A percentile compares a stretch with the other conserved stretches of the same genome.
Conservation (phyloP, 192 early-diverging fungal genomes). For the Podila epigama region DNA sequence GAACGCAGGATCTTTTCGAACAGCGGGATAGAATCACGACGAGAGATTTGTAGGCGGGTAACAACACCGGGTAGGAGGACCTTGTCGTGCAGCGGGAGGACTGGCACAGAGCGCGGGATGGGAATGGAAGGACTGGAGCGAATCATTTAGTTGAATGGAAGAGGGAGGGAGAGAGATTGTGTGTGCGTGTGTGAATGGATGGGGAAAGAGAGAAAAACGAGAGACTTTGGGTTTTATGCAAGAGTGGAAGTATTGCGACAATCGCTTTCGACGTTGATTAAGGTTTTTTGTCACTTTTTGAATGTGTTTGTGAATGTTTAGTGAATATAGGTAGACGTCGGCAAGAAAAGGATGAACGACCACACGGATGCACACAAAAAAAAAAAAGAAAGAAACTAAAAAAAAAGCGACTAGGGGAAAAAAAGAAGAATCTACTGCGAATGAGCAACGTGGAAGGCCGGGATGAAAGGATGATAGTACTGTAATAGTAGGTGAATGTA, state of each 20-base stretch:
- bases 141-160: slow-evolving; percentile 12
- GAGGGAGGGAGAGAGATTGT: neutral
- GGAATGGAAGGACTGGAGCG: slow-evolving; percentile 33
- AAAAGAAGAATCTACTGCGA: no score
- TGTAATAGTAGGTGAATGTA: no score
- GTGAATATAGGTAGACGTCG: no score
- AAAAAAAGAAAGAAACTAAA: neutral
- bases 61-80: slow-evolving; percentile 73
- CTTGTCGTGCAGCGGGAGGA: slow-evolving; percentile 60
- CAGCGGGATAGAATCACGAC: slow-evolving; percentile 61
- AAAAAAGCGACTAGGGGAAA: neutral
- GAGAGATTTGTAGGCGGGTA: slow-evolving; percentile 62
- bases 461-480: no score
- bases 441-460: no score
- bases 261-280: no score
- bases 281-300: neutral
- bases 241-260: no score
- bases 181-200: neutral
- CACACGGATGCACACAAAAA: neutral
- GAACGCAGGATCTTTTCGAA: slow-evolving; percentile 54
- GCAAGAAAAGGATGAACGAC: neutral
- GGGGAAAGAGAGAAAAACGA: no score
- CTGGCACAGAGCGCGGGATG: slow-evolving; percentile 54
- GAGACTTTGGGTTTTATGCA: no score
- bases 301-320: neutral